Conservation (phyloP, 345 rosid genomes). For the Dipteronia dyeriana region DNA sequence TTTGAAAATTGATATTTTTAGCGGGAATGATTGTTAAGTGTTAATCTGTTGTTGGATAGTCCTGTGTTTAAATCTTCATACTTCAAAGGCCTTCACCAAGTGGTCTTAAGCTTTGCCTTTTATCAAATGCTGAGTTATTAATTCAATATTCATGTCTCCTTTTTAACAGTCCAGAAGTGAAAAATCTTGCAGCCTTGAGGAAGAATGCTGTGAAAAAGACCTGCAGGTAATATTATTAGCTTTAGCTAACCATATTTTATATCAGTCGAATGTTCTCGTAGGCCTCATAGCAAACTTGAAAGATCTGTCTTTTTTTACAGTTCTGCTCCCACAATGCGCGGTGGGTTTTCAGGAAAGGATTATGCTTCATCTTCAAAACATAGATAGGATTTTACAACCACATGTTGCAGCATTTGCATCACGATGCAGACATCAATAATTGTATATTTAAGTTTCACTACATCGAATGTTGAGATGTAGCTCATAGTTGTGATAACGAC, state of each 20-base stretch:
- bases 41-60: not conserved
- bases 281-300: not conserved
- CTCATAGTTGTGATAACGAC: not conserved
- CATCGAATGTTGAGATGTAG: not conserved
- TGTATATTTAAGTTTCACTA: not conserved
- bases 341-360: slow-evolving; percentile 23
- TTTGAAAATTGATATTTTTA: too few species aligned
- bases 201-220: slow-evolving; percentile 62
- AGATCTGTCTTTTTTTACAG: slow-evolving; percentile 21
- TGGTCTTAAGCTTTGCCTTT: not conserved
- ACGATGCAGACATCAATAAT: not conserved
- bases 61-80: not conserved
- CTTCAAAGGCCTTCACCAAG: not conserved
- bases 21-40: not conserved
- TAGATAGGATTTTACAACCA: slow-evolving; percentile 21
- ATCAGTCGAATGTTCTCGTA: not conserved
- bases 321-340: slow-evolving; percentile 22
- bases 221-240: slow-evolving; percentile 45
- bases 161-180: slow-evolving; percentile 72
- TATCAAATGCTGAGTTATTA: not conserved
- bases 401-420: not conserved
- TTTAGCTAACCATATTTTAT: not conserved
- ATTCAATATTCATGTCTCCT: not conserved
- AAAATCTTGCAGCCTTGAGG: slow-evolving; percentile 69
- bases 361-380: slow-evolving; percentile 45